phyloP scores from a whole-genome alignment of 495 filamentous ascomycete genomes.

The Neurospora hispaniola region DNA sequence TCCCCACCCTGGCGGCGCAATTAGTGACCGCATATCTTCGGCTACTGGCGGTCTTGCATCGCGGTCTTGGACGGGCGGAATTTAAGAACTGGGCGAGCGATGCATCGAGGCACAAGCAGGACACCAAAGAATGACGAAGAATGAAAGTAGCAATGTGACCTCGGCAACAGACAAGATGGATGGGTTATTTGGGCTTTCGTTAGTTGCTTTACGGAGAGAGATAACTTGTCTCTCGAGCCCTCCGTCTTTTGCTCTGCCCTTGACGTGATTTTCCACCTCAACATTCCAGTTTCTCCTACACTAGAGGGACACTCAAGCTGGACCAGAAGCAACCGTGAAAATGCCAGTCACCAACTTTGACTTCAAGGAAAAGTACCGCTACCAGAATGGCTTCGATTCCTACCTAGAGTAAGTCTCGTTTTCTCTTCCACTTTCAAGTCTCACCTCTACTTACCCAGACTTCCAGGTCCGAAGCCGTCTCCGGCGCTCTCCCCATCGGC shows the following conservation, averaged over 20 bases:
- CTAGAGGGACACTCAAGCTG: not conserved
- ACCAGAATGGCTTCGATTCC: conserved; percentile 56
- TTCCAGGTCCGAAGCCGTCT: conserved; percentile 35
- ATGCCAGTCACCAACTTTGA: conserved; percentile 51
- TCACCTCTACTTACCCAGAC: not conserved
- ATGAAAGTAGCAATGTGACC: not conserved
- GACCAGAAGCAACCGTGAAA: conserved; percentile 8
- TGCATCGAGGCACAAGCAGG: not conserved
- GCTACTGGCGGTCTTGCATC: conserved; percentile 6
- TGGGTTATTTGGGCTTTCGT: not conserved
- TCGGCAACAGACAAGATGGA: not conserved
- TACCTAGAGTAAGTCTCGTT: conserved; percentile 44
- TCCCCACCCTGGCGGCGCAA: not conserved
- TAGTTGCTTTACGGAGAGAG: not conserved
- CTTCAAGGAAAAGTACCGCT: conserved; percentile 50
- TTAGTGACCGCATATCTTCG: conserved; percentile 5
- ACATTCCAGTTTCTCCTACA: not conserved
- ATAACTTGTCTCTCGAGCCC: not conserved
- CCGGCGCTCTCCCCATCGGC: conserved; percentile 42
- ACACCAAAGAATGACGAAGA: not conserved
- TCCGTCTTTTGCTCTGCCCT: not conserved
- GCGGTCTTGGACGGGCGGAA: conserved; percentile 6
- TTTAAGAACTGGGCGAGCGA: conserved; percentile 1
- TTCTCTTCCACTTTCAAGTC: not conserved
- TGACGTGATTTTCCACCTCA: not conserved